Evolutionary conservation across 2,329 filamentous ascomycete genomes (phyloP).

Genomic region (Colletotrichum salicis): DNA sequence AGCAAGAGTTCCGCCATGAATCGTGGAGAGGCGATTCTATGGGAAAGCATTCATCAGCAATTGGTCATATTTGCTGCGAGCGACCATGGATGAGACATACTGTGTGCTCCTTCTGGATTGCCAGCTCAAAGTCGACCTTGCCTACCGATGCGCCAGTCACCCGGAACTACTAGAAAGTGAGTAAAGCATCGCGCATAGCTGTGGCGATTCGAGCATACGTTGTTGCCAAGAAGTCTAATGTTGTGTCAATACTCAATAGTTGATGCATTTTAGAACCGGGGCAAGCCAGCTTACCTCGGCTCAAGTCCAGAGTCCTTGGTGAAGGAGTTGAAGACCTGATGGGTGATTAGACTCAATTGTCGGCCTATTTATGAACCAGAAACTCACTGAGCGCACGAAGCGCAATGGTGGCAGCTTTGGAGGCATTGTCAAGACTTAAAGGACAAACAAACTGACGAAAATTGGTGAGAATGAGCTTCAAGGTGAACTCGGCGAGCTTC

Average conservation of each 20-base stretch:
- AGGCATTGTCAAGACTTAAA: conserved; percentile 17
- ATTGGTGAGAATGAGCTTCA: not conserved
- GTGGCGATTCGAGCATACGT: conserved; percentile 44
- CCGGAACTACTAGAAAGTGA: conserved; percentile 64
- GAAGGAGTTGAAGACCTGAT: conserved; percentile 86
- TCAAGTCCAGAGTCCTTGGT: conserved; percentile 87
- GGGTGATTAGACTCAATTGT: conserved; percentile 9
- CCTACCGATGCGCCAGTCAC: conserved; percentile 73
- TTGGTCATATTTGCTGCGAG: not conserved
- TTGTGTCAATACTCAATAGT: not conserved
- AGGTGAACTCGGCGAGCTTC: conserved; percentile 22
- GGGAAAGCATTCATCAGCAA: not conserved
- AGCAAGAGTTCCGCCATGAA: conserved; percentile 83
- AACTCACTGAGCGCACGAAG: conserved; percentile 66
- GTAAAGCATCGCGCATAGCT: not conserved
- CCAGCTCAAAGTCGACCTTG: conserved; percentile 79
- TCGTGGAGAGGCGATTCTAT: conserved; percentile 79
- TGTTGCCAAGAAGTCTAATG: conserved; percentile 52
- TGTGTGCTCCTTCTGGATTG: conserved; percentile 80
- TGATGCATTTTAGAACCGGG: not conserved
- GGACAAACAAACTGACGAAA: not conserved
- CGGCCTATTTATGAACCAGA: not conserved
- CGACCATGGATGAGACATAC: conserved; percentile 53
- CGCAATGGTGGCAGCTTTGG: conserved; percentile 36
- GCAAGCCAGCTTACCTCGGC: conserved; percentile 72